Evolutionary conservation across 345 rosid species (phyloP).

Genomic region (Populus nigra): DNA sequence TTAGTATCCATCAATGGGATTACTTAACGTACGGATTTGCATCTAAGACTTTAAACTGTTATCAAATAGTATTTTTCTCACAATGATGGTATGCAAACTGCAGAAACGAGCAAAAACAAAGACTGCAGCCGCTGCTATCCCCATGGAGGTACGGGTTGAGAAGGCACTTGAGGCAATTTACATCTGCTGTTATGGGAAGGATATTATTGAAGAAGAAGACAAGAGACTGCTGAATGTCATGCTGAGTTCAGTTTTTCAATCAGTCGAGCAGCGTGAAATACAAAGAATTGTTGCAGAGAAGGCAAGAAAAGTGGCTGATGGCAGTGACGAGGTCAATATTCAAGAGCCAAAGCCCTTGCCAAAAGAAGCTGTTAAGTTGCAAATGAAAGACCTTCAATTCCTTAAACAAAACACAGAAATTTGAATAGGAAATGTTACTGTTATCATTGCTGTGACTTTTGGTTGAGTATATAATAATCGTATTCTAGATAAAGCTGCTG

Average conservation of each 20-base stretch:
- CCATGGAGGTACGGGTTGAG: conserved; percentile 70
- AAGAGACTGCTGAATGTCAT: conserved; percentile 55
- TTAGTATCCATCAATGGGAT: no score
- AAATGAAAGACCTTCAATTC: conserved; percentile 93
- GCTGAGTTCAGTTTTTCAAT: conserved; percentile 69
- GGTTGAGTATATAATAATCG: not conserved
- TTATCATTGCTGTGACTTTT: not conserved
- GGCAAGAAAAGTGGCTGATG: conserved; percentile 61
- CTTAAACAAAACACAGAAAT: conserved; percentile 65
- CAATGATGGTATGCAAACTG: conserved; percentile 14
- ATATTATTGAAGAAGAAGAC: conserved; percentile 73
- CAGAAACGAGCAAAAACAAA: conserved; percentile 79
- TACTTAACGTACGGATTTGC: not conserved
- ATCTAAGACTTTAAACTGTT: not conserved
- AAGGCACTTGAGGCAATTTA: conserved; percentile 90
- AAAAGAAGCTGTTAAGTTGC: conserved; percentile 71
- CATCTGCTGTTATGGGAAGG: conserved; percentile 72
- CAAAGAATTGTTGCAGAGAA: conserved; percentile 60
- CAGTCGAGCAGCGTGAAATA: conserved; percentile 48
- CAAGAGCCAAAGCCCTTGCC: conserved; percentile 56
- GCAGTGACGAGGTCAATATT: conserved; percentile 40
- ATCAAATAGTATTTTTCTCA: not conserved
- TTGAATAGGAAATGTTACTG: conserved; percentile 17
- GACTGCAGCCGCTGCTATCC: conserved; percentile 52
- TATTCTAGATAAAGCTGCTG: no score